Evolutionary conservation across 1,284 basidiomycete species (phyloP).

Genomic region (Neolentinus lepideus): DNA sequence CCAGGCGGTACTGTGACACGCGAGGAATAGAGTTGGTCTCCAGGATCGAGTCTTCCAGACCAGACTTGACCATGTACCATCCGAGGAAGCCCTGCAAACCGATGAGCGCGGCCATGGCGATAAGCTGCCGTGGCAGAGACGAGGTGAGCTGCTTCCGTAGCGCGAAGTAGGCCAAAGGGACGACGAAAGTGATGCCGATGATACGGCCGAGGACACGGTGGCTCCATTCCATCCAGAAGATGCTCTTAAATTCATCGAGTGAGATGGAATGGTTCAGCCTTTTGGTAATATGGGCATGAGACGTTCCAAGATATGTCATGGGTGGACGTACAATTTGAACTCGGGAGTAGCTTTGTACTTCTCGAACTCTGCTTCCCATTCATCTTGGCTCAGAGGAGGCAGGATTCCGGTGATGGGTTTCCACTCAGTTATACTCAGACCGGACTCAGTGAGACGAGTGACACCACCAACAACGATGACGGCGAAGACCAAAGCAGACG

Average conservation of each 20-base stretch:
- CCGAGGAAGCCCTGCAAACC: conserved; percentile 90
- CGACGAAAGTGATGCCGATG: conserved; percentile 78
- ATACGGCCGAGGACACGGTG: conserved; percentile 92
- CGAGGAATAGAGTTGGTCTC: conserved; percentile 81
- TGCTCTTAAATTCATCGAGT: conserved; percentile 89
- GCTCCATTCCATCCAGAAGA: conserved; percentile 99
- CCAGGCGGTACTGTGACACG: conserved; percentile 95
- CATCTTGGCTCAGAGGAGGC: conserved; percentile 70
- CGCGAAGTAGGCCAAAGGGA: conserved; percentile 77
- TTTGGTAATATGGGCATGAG: conserved; percentile 2
- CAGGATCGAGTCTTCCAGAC: conserved; percentile 80
- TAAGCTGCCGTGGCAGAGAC: conserved; percentile 55
- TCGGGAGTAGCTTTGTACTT: conserved; percentile 97
- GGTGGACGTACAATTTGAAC: conserved; percentile 69
- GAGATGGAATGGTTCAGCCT: conserved; percentile 88
- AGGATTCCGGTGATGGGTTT: conserved; percentile 86
- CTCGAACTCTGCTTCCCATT: conserved; percentile 89
- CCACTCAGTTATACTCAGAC: conserved; percentile 98
- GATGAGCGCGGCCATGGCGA: conserved; percentile 72
- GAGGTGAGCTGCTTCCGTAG: conserved; percentile 60
- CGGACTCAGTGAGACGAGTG: conserved; percentile 96
- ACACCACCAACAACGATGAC: conserved; percentile 96
- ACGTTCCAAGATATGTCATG: neutral
- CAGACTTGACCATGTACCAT: conserved; percentile 99
- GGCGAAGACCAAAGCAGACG: conserved; percentile 81